Evolutionary conservation across 2,329 filamentous ascomycete genomes (phyloP).

Genomic region (Aspergillus proliferans): DNA sequence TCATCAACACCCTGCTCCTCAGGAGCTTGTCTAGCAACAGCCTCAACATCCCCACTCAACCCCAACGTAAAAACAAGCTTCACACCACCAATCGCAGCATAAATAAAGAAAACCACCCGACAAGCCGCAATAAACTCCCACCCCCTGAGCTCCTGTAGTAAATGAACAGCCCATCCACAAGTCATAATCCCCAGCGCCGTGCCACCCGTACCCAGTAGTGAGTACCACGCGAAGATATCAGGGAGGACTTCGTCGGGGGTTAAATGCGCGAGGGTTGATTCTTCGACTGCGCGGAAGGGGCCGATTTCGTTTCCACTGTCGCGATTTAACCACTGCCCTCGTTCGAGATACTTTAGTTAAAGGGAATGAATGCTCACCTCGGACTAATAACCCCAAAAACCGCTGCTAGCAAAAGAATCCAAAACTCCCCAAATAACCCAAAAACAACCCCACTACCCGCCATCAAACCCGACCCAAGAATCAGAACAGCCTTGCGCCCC

Average conservation of each 20-base stretch:
- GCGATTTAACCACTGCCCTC: background rate
- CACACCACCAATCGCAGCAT: constrained; percentile 51
- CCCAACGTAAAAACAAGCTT: constrained; percentile 51
- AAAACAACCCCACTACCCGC: constrained; percentile 51
- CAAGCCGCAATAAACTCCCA: constrained; percentile 48
- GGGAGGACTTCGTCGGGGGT: constrained; percentile 50
- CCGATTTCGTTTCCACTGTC: constrained; percentile 57
- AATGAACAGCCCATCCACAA: constrained; percentile 55
- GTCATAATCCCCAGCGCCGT: constrained; percentile 54
- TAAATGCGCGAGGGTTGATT: constrained; percentile 58
- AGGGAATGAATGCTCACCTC: constrained; percentile 24
- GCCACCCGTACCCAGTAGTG: constrained; percentile 50
- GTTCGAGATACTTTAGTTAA: constrained; percentile 5
- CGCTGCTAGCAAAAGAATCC: constrained; percentile 53
- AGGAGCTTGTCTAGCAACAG: constrained; percentile 19
- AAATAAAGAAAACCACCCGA: constrained; percentile 52
- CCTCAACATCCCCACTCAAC: constrained; percentile 46
- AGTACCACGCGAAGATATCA: constrained; percentile 63
- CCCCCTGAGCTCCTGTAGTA: constrained; percentile 37
- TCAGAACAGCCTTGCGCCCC: constrained; percentile 51
- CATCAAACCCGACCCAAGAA: constrained; percentile 53
- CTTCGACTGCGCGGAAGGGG: constrained; percentile 61
- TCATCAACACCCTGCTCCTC: constrained; percentile 19
- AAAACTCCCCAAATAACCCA: constrained; percentile 51
- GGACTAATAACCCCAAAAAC: constrained; percentile 58